Evolutionary conservation across 2,329 filamentous ascomycete species (phyloP).

Genomic region (Colletotrichum noveboracense): DNA sequence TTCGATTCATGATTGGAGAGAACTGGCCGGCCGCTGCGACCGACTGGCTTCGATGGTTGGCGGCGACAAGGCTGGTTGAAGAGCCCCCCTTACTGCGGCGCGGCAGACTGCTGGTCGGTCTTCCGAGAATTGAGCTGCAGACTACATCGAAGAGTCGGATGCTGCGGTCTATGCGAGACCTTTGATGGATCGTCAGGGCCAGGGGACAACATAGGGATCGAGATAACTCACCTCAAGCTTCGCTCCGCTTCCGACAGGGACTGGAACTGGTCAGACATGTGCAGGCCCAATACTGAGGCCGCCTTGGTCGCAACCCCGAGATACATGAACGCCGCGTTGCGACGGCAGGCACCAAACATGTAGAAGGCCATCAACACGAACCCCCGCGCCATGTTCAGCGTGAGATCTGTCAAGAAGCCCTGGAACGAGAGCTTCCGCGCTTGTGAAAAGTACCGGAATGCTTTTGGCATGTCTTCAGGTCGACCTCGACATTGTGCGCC

Average conservation of each 20-base stretch:
- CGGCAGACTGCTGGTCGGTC: constrained; percentile 39
- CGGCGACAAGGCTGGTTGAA: constrained; percentile 25
- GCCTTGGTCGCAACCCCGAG: constrained; percentile 63
- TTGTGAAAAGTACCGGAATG: constrained; percentile 48
- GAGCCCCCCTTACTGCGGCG: constrained; percentile 21
- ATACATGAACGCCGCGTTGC: constrained; percentile 69
- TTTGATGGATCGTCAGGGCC: rapidly evolving
- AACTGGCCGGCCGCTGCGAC: constrained; percentile 47
- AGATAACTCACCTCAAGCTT: constrained; percentile 23
- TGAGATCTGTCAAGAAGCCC: constrained; percentile 58
- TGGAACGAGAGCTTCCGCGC: constrained; percentile 54
- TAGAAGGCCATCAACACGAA: constrained; percentile 65
- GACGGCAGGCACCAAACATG: constrained; percentile 61
- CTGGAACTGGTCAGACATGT: constrained; percentile 40
- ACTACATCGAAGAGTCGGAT: constrained; percentile 42
- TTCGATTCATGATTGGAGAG: constrained; percentile 47
- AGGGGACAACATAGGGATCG: rapidly evolving
- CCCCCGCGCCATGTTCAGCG: constrained; percentile 53
- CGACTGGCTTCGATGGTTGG: constrained; percentile 26
- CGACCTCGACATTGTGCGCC: constrained; percentile 49
- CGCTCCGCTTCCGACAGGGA: constrained; percentile 23
- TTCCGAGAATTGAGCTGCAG: constrained; percentile 41
- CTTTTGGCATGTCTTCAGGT: background rate
- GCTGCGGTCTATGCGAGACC: constrained; percentile 38
- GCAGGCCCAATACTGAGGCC: constrained; percentile 61